Evolutionary conservation across 1,139 yeast genomes (phyloP), one percentile per base, ranked within the genome.

Genomic region (Suhomyces yuchorum): DNA sequence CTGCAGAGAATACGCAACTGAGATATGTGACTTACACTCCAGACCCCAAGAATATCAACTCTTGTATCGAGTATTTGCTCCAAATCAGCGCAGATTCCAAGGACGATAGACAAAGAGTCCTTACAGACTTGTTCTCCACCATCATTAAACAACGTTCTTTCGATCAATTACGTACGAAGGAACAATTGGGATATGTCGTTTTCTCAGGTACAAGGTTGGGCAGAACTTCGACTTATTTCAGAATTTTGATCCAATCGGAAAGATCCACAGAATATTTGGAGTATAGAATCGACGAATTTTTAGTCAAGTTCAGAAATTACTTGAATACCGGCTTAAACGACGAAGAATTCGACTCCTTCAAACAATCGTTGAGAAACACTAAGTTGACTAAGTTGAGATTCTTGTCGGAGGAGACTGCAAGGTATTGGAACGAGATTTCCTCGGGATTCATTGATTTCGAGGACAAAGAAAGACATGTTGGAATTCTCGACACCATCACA

Each of bases 111-210:
- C 50, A 63, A 30, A 62, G 75, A 40, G 71, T 90, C 0, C 62
- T 81, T 46, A 75, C 86, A 17, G 91, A 87, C 44, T 68, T 93
- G 46, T 66, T 90, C 43, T 80, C 86, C 0, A 91, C 88, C 48
- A 77, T 91, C 52, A 73, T 87, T 43, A 82, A 80, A 53, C 98
- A 92, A 62, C 97, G 97, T 1, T 87, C 92, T 47, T 93, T 93
- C 66, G 85, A 89, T 63, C 89, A 87, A 55, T 76, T 93, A 49
- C 79, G 99, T 66, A 93, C 99, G 3, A 85, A 89, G 58, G 99
- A 93, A 66, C 98, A 93, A 63, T 74, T 88, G 33, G 96, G 96
- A 1, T 88, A 88, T 61, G 91, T 93, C 51, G 99, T 93, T 0
- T 90, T 89, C 63, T 84, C 95, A 34, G 88, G 96, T 1, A 68